Percentiles rank a stretch among this genome's conserved stretches.
These are phyloP conservation scores for Akebia trifoliata DNA, from an alignment of 164 flowering plant species.

Conservation along the genomic window DNA sequence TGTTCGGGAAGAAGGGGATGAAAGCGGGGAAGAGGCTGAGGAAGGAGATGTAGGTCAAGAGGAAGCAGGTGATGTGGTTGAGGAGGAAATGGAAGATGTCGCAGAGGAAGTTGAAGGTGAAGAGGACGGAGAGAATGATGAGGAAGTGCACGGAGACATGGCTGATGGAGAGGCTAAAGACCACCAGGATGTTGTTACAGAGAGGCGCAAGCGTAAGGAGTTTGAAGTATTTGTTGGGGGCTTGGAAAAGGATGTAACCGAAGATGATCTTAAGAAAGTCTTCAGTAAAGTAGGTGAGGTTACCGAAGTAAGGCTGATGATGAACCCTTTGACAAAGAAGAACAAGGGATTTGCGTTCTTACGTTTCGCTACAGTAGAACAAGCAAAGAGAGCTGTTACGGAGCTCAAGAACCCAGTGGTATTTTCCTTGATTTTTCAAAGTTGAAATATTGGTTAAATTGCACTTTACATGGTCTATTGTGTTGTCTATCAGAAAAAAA, in stretches of 20 bases:
- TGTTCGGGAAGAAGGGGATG: constrained; percentile 50
- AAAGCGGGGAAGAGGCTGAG: constrained; percentile 44
- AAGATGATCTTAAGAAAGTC: constrained; percentile 73
- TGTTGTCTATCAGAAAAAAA: too few species aligned
- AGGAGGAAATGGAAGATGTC: constrained; percentile 58
- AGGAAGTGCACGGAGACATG: constrained; percentile 34
- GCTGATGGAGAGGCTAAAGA: constrained; percentile 67
- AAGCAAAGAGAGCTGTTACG: constrained; percentile 78
- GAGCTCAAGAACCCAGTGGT: constrained; percentile 86
- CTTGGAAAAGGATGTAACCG: constrained; percentile 88
- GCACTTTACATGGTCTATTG: too few species aligned
- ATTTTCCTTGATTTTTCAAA: constrained; percentile 21
- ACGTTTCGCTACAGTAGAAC: constrained; percentile 91
- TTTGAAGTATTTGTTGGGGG: constrained; percentile 97
- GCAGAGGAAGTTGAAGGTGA: constrained; percentile 57
- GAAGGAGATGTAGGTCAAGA: constrained; percentile 50
- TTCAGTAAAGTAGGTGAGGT: constrained; percentile 78
- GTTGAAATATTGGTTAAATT: constrained; percentile 12
- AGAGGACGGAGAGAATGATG: constrained; percentile 48
- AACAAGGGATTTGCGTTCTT: constrained; percentile 97
- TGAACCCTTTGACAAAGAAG: constrained; percentile 88
- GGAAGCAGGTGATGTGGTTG: constrained; percentile 49
- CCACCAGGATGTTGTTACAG: constrained; percentile 80
- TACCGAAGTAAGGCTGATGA: constrained; percentile 85
- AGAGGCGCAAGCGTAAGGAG: constrained; percentile 93